Base-by-base conservation (phyloP, 2,329 filamentous ascomycete species). In the Clarireedia sp. region DNA sequence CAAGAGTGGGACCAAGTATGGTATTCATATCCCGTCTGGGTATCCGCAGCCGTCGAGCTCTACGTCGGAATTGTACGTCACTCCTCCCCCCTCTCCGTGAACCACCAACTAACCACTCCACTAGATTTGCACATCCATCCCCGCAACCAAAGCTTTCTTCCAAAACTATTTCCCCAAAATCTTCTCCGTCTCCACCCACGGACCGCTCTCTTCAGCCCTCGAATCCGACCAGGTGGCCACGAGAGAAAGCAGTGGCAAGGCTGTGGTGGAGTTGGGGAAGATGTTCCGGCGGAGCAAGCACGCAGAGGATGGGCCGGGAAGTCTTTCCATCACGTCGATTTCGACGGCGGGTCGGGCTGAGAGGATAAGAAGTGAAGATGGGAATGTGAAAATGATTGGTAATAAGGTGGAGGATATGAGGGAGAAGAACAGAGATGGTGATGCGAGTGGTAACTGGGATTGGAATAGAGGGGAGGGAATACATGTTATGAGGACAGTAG, bases 141-240 rank as follows among this genome's bases (percentile, higher is more conserved):
- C 74, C 1, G 69, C 73, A 2, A 71, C 69, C 3, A 75, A 73
- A 48, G 72, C 72, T 1, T 74, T 76, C 60, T 73, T 75, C 55
- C 60, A 66, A 33, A 64, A 63, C 10, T 69, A 70, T 56, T 61
- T 74, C n/a, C 71, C 72, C 24, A 26, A 19, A 14, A 23, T 55
- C 29, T 16, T 51, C 29, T 10, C n/a, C 24, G 8, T 7, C 16
- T 17, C 43, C 19, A 24, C 23, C 3, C 43, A 23, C 40, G 17
- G n/a, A 3, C 21, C 21, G 10, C 43, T 24, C 21, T 46, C 43
- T 12, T 46, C 43, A 5, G 10, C 43, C 21, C 19, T 46, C 10
- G 10, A 24, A 23, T 24, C 19, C 14, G 10, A 26, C 2, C 43
- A 23, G 6, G n/a, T 23, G 19, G 19, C 2, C 10, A 24, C 21